phyloP scores from a whole-genome alignment of 441 rosid genomes.

The Erodium trifolium region DNA sequence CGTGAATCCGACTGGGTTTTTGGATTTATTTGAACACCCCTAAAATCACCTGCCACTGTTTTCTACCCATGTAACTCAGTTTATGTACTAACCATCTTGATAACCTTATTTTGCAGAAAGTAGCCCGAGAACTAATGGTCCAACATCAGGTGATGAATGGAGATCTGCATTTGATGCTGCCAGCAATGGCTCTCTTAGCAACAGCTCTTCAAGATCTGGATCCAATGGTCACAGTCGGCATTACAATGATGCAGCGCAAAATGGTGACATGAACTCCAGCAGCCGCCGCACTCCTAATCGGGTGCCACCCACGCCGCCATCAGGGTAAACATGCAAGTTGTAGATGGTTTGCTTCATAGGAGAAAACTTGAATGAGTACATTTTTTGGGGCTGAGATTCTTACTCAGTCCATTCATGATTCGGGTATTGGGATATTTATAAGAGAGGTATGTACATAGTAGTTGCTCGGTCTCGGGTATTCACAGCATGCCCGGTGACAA shows the following conservation, averaged over 20 bases:
- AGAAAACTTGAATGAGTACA: not conserved
- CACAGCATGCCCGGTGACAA: not conserved
- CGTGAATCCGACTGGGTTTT: too few species aligned
- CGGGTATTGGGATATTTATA: constrained; percentile 17
- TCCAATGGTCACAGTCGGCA: constrained; percentile 54
- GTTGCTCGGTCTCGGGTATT: not conserved
- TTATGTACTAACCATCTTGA: not conserved
- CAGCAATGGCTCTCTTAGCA: constrained; percentile 43
- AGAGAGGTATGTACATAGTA: constrained; percentile 7
- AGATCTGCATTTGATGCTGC: constrained; percentile 85
- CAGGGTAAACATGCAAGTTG: constrained; percentile 24
- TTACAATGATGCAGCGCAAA: constrained; percentile 73
- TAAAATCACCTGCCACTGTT: too few species aligned
- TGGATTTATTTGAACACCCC: too few species aligned
- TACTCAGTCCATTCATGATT: constrained; percentile 7
- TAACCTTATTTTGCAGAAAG: constrained; percentile 45
- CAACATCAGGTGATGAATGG: constrained; percentile 81
- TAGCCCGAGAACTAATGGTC: constrained; percentile 59
- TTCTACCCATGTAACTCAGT: too few species aligned
- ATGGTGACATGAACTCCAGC: constrained; percentile 52
- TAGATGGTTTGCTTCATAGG: not conserved
- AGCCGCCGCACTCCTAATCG: constrained; percentile 85
- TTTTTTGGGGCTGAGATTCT: constrained; percentile 5
- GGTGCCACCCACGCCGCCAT: constrained; percentile 84
- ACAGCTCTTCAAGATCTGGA: constrained; percentile 41